Evolutionary conservation across 805 yeast genomes (phyloP).

Genomic region (Candida piceae): DNA sequence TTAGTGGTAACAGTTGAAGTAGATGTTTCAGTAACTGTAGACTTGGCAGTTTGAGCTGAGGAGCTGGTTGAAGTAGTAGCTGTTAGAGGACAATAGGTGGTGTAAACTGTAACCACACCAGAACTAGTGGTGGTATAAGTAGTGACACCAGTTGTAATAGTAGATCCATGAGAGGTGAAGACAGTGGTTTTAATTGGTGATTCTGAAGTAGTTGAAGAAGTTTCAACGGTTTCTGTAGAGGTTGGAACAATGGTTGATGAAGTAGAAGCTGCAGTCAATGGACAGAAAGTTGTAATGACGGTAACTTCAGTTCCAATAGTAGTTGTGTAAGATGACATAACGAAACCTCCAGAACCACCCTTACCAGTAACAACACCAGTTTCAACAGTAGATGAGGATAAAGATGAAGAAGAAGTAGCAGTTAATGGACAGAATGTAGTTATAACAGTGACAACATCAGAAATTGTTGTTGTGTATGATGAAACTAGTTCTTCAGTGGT

Average conservation of each 20-base stretch:
- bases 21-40: too few species aligned
- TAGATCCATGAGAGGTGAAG: conserved; percentile 3
- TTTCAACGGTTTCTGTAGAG: not conserved
- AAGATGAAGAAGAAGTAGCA: conserved; percentile 10
- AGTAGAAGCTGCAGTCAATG: conserved; percentile 3
- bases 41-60: too few species aligned
- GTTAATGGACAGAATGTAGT: conserved; percentile 17
- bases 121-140: conserved; percentile 10
- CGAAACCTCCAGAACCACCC: conserved; percentile 7
- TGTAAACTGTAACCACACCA: conserved; percentile 14
- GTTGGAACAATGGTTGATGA: not conserved
- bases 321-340: conserved; percentile 16
- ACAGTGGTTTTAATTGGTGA: not conserved
- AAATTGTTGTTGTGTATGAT: conserved; percentile 20
- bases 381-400: too few species aligned
- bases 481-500: conserved; percentile 16
- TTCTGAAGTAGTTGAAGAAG: not conserved
- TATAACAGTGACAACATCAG: conserved; percentile 16
- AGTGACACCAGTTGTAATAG: conserved; percentile 6
- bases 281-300: conserved; percentile 18
- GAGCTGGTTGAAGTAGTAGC: too few species aligned
- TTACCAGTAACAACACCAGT: conserved; percentile 11
- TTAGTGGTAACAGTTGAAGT: conserved; percentile 3
- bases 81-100: conserved; percentile 14
- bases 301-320: conserved; percentile 18